Base-by-base conservation (phyloP, 192 early-diverging fungal species). In the Funneliformis mosseae region DNA sequence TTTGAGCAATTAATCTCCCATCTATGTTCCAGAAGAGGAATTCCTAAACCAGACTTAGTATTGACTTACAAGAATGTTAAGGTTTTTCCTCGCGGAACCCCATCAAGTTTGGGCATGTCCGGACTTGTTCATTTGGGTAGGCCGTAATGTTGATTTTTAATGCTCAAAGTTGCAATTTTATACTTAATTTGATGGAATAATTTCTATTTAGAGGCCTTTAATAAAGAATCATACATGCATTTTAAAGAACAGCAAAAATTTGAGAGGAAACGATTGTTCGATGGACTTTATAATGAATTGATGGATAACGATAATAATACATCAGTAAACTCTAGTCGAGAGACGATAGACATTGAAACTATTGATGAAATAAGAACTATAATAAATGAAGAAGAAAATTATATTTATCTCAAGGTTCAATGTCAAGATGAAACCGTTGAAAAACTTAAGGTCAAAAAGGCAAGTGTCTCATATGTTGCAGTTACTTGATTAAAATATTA, bases 1-100 rank as follows among this genome's bases (percentile, higher is more conserved):
- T 81, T 81, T 59, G 79, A 80, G 27, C 59, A 45, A 66, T 45
- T 81, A 16, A 77, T 81, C 21, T 45, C 27, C 4, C 11, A 50
- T 48, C 23, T 76, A 55, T 64, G 80, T 59, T 14, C 16, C 8
- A 42, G 10, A 16, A 81, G 55, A 66, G 21, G 33, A n/a, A 81
- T 81, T 42, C 8, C 16, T 12, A 81, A 81, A 46, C 42, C 64
- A 50, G 60, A 75, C 5, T 42, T 81, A 27, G 55, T 81, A 21
- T 21, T 81, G 16, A 81, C 80, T 10, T 81, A 64, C 33, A 77
- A 81, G 10, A 77, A 81, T 27, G 59, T 81, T 10, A 81, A 64
- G 18, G 64, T 81, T 38, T 81, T 81, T 75, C 72, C 74, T 6
- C 75, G 74, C 25, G 50, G 80, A 12, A 81, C 80, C 4, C 80